These are phyloP conservation scores for Elaphomyces granulatus DNA, from an alignment of 495 filamentous ascomycete genomes.

Conservation along the genomic window DNA sequence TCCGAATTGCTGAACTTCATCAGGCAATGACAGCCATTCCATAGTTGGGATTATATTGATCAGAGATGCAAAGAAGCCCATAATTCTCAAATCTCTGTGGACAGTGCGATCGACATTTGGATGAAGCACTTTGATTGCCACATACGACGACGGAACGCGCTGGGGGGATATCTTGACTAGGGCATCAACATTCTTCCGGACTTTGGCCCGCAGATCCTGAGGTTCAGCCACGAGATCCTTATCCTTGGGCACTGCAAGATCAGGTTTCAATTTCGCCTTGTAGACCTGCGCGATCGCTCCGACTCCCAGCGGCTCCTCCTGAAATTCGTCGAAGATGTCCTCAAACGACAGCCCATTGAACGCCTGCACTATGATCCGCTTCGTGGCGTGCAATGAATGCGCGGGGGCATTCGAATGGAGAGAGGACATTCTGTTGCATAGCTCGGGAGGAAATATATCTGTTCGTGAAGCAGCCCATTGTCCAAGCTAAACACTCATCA, in stretches of 20 bases:
- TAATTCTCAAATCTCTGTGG: slow-evolving; percentile 77
- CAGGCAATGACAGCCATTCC: slow-evolving; percentile 93
- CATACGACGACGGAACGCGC: slow-evolving; percentile 78
- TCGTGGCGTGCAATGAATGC: slow-evolving; percentile 71
- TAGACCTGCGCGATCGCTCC: slow-evolving; percentile 98
- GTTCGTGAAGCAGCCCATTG: slow-evolving; percentile 98
- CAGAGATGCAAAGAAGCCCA: slow-evolving; percentile 77
- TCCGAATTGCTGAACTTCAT: slow-evolving; percentile 87
- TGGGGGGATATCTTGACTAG: slow-evolving; percentile 75
- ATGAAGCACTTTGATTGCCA: slow-evolving; percentile 94
- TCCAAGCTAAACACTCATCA: slow-evolving; percentile 74
- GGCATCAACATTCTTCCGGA: slow-evolving; percentile 69
- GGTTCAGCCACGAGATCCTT: slow-evolving; percentile 33
- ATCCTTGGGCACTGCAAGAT: slow-evolving; percentile 51
- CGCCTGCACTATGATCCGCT: slow-evolving; percentile 59
- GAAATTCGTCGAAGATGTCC: slow-evolving; percentile 94
- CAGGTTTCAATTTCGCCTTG: slow-evolving; percentile 78
- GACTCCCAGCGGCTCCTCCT: slow-evolving; percentile 80
- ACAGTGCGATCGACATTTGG: slow-evolving; percentile 82
- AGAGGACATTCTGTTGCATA: slow-evolving; percentile 88
- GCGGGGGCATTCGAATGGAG: slow-evolving; percentile 90
- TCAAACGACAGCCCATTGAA: slow-evolving; percentile 69
- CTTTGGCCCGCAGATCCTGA: slow-evolving; percentile 45
- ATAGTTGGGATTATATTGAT: slow-evolving; percentile 88
- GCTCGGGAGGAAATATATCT: slow-evolving; percentile 90